Evolutionary conservation across 1,284 basidiomycete species (phyloP), one percentile per base, ranked within the genome.

Genomic region (Boletus smithii): DNA sequence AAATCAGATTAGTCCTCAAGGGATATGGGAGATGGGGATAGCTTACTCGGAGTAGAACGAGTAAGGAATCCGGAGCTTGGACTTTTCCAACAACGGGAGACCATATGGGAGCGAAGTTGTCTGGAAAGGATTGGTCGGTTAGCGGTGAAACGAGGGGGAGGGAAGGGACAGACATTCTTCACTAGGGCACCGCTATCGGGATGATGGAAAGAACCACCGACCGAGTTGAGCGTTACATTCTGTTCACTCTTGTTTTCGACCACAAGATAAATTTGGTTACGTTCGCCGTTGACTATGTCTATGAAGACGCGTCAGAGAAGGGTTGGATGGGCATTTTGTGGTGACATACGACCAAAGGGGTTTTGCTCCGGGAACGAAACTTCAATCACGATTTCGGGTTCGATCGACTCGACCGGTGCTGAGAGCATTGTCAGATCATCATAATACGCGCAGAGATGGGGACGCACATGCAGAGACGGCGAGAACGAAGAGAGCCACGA

Each of bases 261-360:
- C 32, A 76, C 69, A 47, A 94, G 66, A 18, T 72, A 67, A 24
- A 95, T 69, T 42, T 74, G 71, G 69, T 91, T 95, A 60, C 78
- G 79, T 71, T 94, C 87, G 50, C 91, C 91, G 61, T 95, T 95
- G 39, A 91, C 82, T 44, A 94, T 73, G 51, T 91, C 91, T 92
- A 13, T 8, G 29, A 29, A 31, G 20, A 46, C 13, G 61, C 26
- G 37, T 60, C 30, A 54, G 42, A 27, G 14, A 11, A 39, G 22
- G n/a, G 22, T 11, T 27, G 29, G 32, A 10, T 9, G 20, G 4
- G n/a, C 4, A 20, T 31, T 29, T 37, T 31, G 32, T 44, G 32
- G 26, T 36, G 36, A 82, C 90, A 63, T 66, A 93, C 91, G 85
- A 57, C 85, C 87, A 60, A 92, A 91, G 1, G 82, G 78, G 67